These are phyloP conservation scores for Scheffersomyces cryptocercus DNA, from an alignment of 1,139 yeast species.

Conservation along the genomic window DNA sequence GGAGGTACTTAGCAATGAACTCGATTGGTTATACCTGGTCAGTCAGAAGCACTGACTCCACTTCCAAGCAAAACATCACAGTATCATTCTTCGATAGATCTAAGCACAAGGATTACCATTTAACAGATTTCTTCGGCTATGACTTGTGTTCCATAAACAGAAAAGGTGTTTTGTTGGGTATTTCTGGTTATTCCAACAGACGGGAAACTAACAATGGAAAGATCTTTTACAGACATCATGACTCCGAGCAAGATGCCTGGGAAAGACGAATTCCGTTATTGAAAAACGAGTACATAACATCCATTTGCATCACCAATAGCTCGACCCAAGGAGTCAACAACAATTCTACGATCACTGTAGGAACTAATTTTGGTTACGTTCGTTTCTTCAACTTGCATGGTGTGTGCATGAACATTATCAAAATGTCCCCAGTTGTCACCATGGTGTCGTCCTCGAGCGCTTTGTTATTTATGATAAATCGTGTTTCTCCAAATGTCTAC, in stretches of 20 bases:
- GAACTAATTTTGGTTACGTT: slow-evolving; percentile 44
- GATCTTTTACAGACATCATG: slow-evolving; percentile 48
- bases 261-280: slow-evolving; percentile 40
- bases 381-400: slow-evolving; percentile 44
- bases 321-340: slow-evolving; percentile 12
- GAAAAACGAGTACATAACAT: slow-evolving; percentile 35
- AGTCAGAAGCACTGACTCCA: slow-evolving; percentile 47
- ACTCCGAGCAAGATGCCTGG: slow-evolving; percentile 46
- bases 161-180: slow-evolving; percentile 66
- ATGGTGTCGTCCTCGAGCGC: slow-evolving; percentile 35
- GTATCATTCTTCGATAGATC: slow-evolving; percentile 86
- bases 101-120: slow-evolving; percentile 79
- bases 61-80: slow-evolving; percentile 62
- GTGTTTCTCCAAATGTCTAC: slow-evolving; percentile 28
- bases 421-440: slow-evolving; percentile 40
- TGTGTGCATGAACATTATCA: slow-evolving; percentile 40
- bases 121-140: slow-evolving; percentile 69
- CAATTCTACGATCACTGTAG: slow-evolving; percentile 40
- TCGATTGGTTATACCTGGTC: slow-evolving; percentile 82
- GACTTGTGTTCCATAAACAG: slow-evolving; percentile 77
- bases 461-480: slow-evolving; percentile 35
- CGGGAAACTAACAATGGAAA: slow-evolving; percentile 23
- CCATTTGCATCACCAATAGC: slow-evolving; percentile 35
- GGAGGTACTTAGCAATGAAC: slow-evolving; percentile 82
- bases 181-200: slow-evolving; percentile 31